Base-by-base conservation (phyloP, 176 grass and related monocot species). In the Phoenix dactylifera region DNA sequence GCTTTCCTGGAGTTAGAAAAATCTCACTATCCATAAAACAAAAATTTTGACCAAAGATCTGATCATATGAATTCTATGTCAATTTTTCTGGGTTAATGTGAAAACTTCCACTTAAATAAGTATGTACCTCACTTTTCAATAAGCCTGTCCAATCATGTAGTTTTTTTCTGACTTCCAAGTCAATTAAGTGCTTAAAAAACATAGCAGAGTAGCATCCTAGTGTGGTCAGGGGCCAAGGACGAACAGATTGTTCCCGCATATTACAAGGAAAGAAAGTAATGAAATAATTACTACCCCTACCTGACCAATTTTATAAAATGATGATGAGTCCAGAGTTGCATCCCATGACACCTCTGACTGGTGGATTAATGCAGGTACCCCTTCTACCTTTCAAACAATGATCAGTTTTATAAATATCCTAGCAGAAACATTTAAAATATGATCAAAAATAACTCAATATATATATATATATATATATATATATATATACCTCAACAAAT, bases 261-360 rank as follows among this genome's bases (percentile, higher is more conserved):
- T 57, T 10, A 58, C 20, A 58, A 18, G 26, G 62, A 60, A 67
- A 70, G 14, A n/a, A 26, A 70, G 57, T 54, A 60, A 74, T 57
- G 22, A 29, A 18, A 16, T 65, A 53, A 18, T 60, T 57, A 6
- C 20, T 55, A 62, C n/a, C 49, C 52, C 55, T 77, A 92, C 93
- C 87, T 92, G 84, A 67, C 93, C 87, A 73, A 98, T 70, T 80
- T 80, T 83, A 71, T 80, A 87, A 66, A 79, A 92, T 73, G 83
- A 78, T 70, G 82, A 67, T 65, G 88, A 87, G 78, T 98, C 93
- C 74, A 98, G 71, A 53, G 79, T 92, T 20, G 73, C 79, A 80
- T 98, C 88, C 85, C 81, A 98, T 1, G 79, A 80, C 51, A 98
- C 78, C 74, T 98, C 81, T 78, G 79, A 79, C 59, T 88, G 87